Evolutionary conservation across 2,329 filamentous ascomycete species (phyloP), one percentile per base, ranked within the genome.

Genomic region (Fulvia fulva): DNA sequence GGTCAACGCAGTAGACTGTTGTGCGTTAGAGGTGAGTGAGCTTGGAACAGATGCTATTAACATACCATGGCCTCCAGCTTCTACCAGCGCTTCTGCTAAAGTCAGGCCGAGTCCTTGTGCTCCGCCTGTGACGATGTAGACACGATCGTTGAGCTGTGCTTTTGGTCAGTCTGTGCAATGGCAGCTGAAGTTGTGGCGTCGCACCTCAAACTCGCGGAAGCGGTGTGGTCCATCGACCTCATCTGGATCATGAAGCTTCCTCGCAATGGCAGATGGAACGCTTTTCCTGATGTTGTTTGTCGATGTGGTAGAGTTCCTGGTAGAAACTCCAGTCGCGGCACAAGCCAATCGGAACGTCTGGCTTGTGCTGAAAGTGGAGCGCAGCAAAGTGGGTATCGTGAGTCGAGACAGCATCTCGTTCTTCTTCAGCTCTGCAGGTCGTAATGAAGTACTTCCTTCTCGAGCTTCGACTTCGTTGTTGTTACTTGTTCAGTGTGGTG

Each of bases 1-100:
- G 72, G 65, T 82, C 80, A 34, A 81, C 69, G 56, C 77, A 79
- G 69, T 80, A 77, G 7, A 81, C 78, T 77, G 56, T n/a, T 30
- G 45, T 22, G 14, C 12, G 46, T 59, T 23, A 57, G 59, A 49
- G 28, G 16, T 14, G 45, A 51, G 16, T 21, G 14, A 14, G 11
- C 7, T 16, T n/a, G 16, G 16, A 6, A 12, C n/a, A 41, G 5
- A 30, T 3, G 16, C 21, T 12, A 7, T 22, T 22, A 6, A 55
- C 61, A 46, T 66, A 77, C 77, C 77, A 65, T 77, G 75, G 8
- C 76, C 78, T 5, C 78, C 78, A 8, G 77, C 76, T 66, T 81
- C 76, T 50, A 77, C 74, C 53, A 81, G 65, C 14, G 75, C 77
- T 64, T 79, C 75, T 6, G 76, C 78, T 68, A 80, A 75, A 7